Evolutionary conservation across 345 rosid species (phyloP), one percentile per base, ranked within the genome.

Genomic region (Rhodamnia argentea): DNA sequence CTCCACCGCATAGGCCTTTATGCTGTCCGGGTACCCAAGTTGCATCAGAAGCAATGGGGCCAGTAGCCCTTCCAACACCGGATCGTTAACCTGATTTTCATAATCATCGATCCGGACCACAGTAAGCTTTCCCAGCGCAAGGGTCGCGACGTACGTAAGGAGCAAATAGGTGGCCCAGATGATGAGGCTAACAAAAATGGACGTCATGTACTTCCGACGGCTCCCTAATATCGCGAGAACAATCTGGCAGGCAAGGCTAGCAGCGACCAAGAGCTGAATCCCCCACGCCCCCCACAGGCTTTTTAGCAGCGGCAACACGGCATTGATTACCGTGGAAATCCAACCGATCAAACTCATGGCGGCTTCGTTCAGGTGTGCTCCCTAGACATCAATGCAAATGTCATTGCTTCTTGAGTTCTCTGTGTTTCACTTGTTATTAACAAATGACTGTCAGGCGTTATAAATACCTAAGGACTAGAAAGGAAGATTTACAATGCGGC

Each of bases 31-130:
- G 37, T 85, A 74, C 24, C 88, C 87, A 6, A 86, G 85, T 22
- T 84, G 88, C 24, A 86, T 55, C 23, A 88, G 83, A 47, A 88
- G 86, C 54, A 88, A 22, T 1, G 90, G 90, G 23, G 90, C 90
- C 86, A 85, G 51, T 56, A 86, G 26, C 27, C 83, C 86, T 50
- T 64, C 47, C 18, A 74, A 14, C 83, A 60, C 83, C 27, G 37
- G n/a, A 55, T 74, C 5, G 62, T 53, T 37, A 11, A 13, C 52
- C 23, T 70, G 86, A 3, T 55, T 27, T 18, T 52, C 13, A 10
- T 64, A 84, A 27, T 78, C 76, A 7, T 50, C 20, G 1, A 9
- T 76, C 13, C 13, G 26, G 51, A 42, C 58, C 58, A 10, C 58
- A 55, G 58, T 55, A 55, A 55, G 58, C 58, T 55, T 55, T 23